These are phyloP conservation scores for Coniochaeta pulveracea DNA, from an alignment of 2,329 filamentous ascomycete genomes.

Conservation along the genomic window DNA sequence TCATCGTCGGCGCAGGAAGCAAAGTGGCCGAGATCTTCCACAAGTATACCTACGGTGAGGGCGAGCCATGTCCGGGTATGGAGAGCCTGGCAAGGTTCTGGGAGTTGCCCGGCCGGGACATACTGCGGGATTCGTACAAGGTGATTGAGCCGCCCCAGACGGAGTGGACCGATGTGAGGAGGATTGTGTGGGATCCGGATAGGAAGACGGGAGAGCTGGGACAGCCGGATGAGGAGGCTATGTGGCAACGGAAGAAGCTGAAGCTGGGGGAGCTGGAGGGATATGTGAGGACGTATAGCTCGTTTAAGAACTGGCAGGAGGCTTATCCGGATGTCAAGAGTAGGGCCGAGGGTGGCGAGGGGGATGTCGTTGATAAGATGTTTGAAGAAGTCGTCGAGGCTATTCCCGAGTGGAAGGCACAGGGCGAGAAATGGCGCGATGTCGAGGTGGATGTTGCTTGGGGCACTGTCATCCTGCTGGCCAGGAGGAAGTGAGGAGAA, in stretches of 20 bases:
- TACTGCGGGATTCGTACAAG: conserved; percentile 38
- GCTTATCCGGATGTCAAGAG: conserved; percentile 37
- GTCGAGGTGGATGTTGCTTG: conserved; percentile 46
- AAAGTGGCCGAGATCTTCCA: conserved; percentile 40
- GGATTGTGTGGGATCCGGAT: conserved; percentile 47
- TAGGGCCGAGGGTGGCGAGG: conserved; percentile 40
- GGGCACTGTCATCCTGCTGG: conserved; percentile 49
- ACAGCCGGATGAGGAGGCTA: conserved; percentile 14
- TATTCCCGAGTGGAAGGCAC: conserved; percentile 39
- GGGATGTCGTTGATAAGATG: conserved; percentile 52
- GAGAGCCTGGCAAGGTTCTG: conserved; percentile 46
- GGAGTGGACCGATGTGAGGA: conserved; percentile 39
- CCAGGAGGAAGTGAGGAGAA: conserved; percentile 31
- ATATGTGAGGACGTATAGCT: conserved; percentile 51
- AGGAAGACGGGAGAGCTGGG: conserved; percentile 22
- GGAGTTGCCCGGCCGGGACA: conserved; percentile 47
- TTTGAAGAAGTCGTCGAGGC: conserved; percentile 44
- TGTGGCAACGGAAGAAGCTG: conserved; percentile 41
- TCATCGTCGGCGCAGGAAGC: conserved; percentile 38
- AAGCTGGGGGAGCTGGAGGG: conserved; percentile 46
- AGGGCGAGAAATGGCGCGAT: conserved; percentile 38
- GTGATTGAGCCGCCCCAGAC: conserved; percentile 36
- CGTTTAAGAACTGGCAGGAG: conserved; percentile 46
- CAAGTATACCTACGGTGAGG: conserved; percentile 40
- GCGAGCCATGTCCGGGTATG: conserved; percentile 28